Evolutionary conservation across 768 basidiomycete species (phyloP).

Genomic region (Hygrocybe coccinea): DNA sequence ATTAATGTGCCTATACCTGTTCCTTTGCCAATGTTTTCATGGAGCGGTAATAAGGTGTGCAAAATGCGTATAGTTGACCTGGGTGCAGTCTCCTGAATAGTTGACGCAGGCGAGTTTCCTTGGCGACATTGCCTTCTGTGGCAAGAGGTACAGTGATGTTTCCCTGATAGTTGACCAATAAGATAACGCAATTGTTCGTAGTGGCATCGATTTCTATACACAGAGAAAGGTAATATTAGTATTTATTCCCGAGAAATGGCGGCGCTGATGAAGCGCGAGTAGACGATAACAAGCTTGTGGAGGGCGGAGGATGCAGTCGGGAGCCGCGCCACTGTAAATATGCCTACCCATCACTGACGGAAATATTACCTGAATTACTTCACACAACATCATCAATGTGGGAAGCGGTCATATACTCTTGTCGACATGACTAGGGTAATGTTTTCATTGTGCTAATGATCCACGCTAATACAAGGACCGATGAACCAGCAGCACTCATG

Average conservation of each 20-base stretch:
- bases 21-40: conserved; percentile 89
- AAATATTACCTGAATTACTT: neutral
- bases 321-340: conserved; percentile 75
- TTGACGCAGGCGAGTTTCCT: conserved; percentile 57
- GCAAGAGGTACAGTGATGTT: conserved; percentile 54
- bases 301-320: conserved; percentile 78
- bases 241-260: neutral
- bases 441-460: neutral
- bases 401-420: no score
- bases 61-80: neutral
- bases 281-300: conserved; percentile 95
- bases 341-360: conserved; percentile 72
- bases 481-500: no score
- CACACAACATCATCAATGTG: no score
- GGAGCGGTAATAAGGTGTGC: conserved; percentile 85
- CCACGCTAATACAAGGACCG: no score
- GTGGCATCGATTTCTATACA: conserved; percentile 94
- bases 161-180: neutral
- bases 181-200: conserved; percentile 22
- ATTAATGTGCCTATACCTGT: conserved; percentile 93
- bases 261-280: conserved; percentile 3
- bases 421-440: neutral
- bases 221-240: conserved; percentile 68
- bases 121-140: conserved; percentile 89
- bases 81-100: neutral